A percentile compares a stretch with the other conserved stretches of the same genome.
Conservation (phyloP, 495 filamentous ascomycete genomes). For the Aspergillus nanangensis region DNA sequence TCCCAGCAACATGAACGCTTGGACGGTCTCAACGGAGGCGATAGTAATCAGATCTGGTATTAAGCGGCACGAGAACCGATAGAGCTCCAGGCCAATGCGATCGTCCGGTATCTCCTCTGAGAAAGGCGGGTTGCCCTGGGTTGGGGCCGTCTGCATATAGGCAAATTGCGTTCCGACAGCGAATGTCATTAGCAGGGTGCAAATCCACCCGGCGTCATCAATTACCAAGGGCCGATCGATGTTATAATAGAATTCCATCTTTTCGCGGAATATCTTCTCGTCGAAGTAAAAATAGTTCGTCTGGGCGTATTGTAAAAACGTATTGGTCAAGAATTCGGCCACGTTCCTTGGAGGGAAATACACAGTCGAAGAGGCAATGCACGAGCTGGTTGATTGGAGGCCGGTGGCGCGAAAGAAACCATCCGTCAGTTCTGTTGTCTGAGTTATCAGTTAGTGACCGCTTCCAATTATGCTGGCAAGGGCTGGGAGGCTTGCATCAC, state of each 20-base stretch:
- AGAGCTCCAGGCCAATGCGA: constrained; percentile 8
- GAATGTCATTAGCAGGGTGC: constrained; percentile 18
- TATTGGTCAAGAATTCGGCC: constrained; percentile 10
- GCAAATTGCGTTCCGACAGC: constrained; percentile 18
- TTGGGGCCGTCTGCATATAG: constrained; percentile 10
- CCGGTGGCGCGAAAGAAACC: constrained; percentile 8
- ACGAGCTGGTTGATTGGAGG: constrained; percentile 11
- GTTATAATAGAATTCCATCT: constrained; percentile 10
- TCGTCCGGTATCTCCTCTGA: constrained; percentile 3
- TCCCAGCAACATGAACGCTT: constrained; percentile 11
- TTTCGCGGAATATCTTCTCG: constrained; percentile 9
- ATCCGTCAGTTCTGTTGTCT: background rate
- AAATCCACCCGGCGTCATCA: constrained; percentile 16
- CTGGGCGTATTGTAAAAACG: constrained; percentile 10
- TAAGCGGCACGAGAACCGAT: constrained; percentile 14
- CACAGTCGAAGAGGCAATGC: constrained; percentile 2
- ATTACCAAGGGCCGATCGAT: constrained; percentile 3
- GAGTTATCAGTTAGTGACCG: background rate
- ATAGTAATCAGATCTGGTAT: constrained; percentile 14
- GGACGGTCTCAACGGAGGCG: constrained; percentile 12
- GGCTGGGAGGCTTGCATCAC: background rate
- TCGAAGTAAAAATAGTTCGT: constrained; percentile 17
- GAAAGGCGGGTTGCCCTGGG: background rate
- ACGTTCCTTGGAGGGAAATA: constrained; percentile 11
- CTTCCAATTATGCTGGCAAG: background rate